These are phyloP conservation scores for Talaromyces nanjingensis DNA, from an alignment of 495 filamentous ascomycete genomes.

Conservation along the genomic window DNA sequence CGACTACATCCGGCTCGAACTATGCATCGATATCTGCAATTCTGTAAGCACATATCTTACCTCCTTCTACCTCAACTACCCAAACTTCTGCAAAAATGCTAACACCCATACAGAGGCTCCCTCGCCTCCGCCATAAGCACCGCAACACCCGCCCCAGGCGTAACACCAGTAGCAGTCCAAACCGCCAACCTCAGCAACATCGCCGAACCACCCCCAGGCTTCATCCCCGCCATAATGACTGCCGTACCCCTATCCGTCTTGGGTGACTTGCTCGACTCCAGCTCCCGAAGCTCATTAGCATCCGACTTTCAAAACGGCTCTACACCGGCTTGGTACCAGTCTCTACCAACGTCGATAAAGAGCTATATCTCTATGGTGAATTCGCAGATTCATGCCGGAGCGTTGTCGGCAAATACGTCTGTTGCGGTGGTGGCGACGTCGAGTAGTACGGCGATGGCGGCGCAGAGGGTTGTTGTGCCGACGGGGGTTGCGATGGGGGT, in stretches of 20 bases:
- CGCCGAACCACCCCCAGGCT: constrained; percentile 19
- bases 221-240: constrained; percentile 24
- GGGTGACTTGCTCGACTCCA: constrained; percentile 20
- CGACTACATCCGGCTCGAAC: background rate
- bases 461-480: constrained; percentile 11
- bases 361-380: constrained; percentile 26
- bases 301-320: constrained; percentile 24
- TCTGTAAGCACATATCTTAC: background rate
- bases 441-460: constrained; percentile 10
- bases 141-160: constrained; percentile 2
- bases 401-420: constrained; percentile 20
- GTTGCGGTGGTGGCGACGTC: constrained; percentile 8
- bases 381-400: constrained; percentile 21
- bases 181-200: constrained; percentile 26
- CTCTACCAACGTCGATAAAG: constrained; percentile 23
- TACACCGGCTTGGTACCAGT: constrained; percentile 26
- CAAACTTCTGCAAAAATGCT: background rate
- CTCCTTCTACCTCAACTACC: background rate
- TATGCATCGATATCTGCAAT: constrained; percentile 2
- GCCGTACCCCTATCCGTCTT: constrained; percentile 22
- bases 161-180: constrained; percentile 13
- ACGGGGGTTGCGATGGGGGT: constrained; percentile 14
- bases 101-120: background rate
- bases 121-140: constrained; percentile 2
- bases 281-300: constrained; percentile 23